A percentile compares a stretch with the other conserved stretches of the same genome.
Evolutionary conservation across 768 basidiomycete genomes (phyloP).

Genomic region (Kwoniella bestiolae): DNA sequence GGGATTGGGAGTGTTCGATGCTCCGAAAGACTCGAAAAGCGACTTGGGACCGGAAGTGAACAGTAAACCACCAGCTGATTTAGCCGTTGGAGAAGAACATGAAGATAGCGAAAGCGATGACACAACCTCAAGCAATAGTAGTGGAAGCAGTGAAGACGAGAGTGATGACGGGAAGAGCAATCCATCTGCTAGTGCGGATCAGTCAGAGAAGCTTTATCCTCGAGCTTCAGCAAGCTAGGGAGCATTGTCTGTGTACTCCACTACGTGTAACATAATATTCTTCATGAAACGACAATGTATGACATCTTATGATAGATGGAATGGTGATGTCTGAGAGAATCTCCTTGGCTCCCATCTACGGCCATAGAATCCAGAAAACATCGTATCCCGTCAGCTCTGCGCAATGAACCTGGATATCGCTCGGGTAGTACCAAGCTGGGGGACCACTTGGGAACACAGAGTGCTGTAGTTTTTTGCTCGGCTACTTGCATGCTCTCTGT

Average conservation of each 20-base stretch:
- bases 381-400: background rate
- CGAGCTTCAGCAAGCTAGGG: background rate
- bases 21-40: slow-evolving; percentile 16
- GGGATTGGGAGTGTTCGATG: slow-evolving; percentile 46
- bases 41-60: slow-evolving; percentile 37
- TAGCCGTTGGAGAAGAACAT: slow-evolving; percentile 9
- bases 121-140: slow-evolving; percentile 1
- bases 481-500: too few species aligned
- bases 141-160: slow-evolving; percentile 12
- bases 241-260: background rate
- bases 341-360: background rate
- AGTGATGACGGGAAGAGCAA: background rate
- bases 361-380: background rate
- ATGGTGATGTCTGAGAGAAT: background rate
- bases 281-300: background rate
- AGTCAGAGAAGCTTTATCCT: background rate
- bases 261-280: background rate
- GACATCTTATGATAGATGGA: background rate
- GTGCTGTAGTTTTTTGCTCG: background rate
- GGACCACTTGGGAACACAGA: background rate
- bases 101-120: background rate
- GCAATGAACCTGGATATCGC: background rate
- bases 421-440: slow-evolving; percentile 4
- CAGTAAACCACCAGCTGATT: slow-evolving; percentile 2
- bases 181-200: background rate